These are phyloP conservation scores for Hebeloma cylindrosporum DNA, from an alignment of 768 basidiomycete genomes.

Conservation along the genomic window DNA sequence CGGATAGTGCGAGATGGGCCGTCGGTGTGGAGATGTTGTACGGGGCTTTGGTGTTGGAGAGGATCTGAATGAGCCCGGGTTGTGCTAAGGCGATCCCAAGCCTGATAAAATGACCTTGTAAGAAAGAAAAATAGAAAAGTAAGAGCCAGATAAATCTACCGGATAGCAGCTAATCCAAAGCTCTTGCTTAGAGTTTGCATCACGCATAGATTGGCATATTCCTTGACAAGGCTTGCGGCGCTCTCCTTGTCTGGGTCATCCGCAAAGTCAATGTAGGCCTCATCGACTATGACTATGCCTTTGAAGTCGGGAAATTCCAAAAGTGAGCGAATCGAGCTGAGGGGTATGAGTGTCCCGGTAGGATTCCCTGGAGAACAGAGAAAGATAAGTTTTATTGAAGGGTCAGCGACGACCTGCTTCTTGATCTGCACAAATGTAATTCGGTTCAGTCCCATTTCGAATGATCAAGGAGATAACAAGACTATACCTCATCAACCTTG, in stretches of 20 bases:
- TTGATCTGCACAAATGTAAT: constrained; percentile 54
- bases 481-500: constrained; percentile 67
- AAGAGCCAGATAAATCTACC: constrained; percentile 44
- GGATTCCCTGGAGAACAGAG: constrained; percentile 98
- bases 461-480: constrained; percentile 5
- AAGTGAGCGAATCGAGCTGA: constrained; percentile 63
- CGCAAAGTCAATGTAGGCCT: constrained; percentile 97
- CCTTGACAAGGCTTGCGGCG: constrained; percentile 68
- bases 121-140: background rate
- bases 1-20: constrained; percentile 76
- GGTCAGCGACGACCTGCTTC: constrained; percentile 62
- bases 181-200: constrained; percentile 96
- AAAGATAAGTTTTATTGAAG: constrained; percentile 87
- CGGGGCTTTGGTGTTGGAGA: constrained; percentile 95
- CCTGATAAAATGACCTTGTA: constrained; percentile 45
- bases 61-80: constrained; percentile 85
- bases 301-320: constrained; percentile 81
- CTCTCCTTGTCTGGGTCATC: constrained; percentile 45
- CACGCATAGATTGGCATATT: constrained; percentile 90
- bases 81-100: constrained; percentile 90
- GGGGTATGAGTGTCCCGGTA: constrained; percentile 82
- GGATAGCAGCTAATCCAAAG: constrained; percentile 92
- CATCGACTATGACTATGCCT: constrained; percentile 92
- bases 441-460: background rate
- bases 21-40: constrained; percentile 95